Percentiles rank a stretch among this genome's conserved stretches.
phyloP scores from a whole-genome alignment of 176 grass and related monocot genomes.

The Aegilops tauschii region DNA sequence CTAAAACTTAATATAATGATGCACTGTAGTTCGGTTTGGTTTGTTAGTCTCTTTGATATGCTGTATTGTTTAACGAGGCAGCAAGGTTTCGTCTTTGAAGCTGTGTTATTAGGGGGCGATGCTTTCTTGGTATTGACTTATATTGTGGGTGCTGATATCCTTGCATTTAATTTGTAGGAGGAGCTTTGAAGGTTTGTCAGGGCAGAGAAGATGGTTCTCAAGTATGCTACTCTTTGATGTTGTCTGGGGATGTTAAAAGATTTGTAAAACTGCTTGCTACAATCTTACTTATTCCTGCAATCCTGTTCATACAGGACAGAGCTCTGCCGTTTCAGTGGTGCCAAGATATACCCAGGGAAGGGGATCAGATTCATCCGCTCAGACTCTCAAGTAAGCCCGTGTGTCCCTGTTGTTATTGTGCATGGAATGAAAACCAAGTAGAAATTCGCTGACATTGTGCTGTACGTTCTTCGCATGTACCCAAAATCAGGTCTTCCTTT shows the following conservation, averaged over 20 bases:
- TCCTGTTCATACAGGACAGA: conserved; percentile 28
- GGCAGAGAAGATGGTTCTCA: conserved; percentile 35
- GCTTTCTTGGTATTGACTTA: background rate
- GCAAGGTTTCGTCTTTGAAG: background rate
- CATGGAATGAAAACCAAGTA: background rate
- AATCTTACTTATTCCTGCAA: background rate
- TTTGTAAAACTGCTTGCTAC: background rate
- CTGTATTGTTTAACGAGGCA: too few relatives aligned
- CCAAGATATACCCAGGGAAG: conserved; percentile 42
- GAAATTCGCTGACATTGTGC: background rate
- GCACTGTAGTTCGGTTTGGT: background rate
- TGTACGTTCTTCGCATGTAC: background rate
- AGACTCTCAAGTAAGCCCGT: conserved; percentile 31
- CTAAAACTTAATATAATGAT: background rate
- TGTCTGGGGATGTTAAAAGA: background rate
- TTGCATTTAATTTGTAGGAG: background rate
- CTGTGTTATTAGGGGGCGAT: background rate
- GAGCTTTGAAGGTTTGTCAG: conserved; percentile 9
- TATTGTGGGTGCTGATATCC: background rate
- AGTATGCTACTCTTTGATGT: conserved; percentile 11
- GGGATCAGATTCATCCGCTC: conserved; percentile 38
- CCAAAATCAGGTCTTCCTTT: conserved; percentile 36
- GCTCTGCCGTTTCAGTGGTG: conserved; percentile 36
- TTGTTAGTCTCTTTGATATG: background rate
- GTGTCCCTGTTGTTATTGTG: background rate